phyloP scores from a whole-genome alignment of 2,329 filamentous ascomycete genomes.

The Diplocarpon rosae region DNA sequence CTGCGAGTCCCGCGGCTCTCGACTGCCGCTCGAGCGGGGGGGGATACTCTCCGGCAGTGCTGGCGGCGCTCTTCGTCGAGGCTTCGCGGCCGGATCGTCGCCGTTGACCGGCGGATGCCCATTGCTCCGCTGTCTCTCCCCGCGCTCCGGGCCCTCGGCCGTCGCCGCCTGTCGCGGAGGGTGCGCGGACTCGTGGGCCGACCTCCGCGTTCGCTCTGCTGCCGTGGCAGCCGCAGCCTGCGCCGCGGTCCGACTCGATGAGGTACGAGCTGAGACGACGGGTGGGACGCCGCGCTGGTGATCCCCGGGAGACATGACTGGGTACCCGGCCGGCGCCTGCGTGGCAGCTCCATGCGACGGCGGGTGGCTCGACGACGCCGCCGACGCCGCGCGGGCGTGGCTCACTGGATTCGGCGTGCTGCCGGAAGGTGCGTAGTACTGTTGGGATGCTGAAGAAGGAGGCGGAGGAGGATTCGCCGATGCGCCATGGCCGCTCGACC shows the following conservation, averaged over 20 bases:
- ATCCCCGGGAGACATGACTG: conserved; percentile 31
- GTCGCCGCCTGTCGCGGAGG: conserved; percentile 16
- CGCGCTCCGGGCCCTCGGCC: conserved; percentile 19
- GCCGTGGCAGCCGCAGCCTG: no score
- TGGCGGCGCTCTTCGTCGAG: conserved; percentile 36
- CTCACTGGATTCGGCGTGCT: no score
- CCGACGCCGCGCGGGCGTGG: conserved; percentile 27
- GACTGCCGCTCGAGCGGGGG: conserved; percentile 30
- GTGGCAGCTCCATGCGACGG: no score
- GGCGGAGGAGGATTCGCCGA: conserved; percentile 23
- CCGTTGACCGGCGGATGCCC: conserved; percentile 32
- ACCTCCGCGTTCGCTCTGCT: conserved; percentile 20
- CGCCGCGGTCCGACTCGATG: conserved; percentile 61
- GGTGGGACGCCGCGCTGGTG: conserved; percentile 54
- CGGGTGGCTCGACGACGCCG: no score
- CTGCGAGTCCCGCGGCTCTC: conserved; percentile 29
- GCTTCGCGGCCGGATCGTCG: conserved; percentile 30
- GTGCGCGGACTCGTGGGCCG: conserved; percentile 18
- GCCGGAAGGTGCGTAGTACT: conserved; percentile 22
- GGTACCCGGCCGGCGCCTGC: conserved; percentile 29
- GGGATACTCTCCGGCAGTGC: conserved; percentile 35
- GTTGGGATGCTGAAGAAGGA: no score
- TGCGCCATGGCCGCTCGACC: conserved; percentile 40
- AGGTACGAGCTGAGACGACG: conserved; percentile 69
- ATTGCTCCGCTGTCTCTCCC: conserved; percentile 28